Base-by-base conservation (phyloP, 2,329 filamentous ascomycete genomes). In the Kalaharituber pfeilii region DNA sequence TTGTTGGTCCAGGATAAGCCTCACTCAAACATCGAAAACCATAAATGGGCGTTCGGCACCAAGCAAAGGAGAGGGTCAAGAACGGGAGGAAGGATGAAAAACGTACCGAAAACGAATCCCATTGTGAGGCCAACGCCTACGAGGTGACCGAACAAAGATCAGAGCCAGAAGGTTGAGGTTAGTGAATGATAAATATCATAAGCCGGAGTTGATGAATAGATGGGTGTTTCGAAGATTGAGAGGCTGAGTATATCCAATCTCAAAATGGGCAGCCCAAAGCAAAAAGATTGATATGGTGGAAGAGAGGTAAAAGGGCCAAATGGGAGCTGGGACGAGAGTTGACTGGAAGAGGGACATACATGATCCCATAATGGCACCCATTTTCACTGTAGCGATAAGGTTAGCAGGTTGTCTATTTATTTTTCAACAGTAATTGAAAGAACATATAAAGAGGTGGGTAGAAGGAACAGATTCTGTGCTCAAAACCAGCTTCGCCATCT, bases 321-420 rank as follows among this genome's bases (percentile, higher is more conserved):
- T 47, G 18, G 8, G 50, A 52, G n/a, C 20, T 26, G 56, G 33
- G 39, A 11, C 26, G 18, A 52, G 25, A 39, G 13, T 8, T 8
- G 54, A 44, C 53, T 55, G 52, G 78, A n/a, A n/a, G n/a, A n/a
- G n/a, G n/a, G n/a, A n/a, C 87, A 65, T 84, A 96, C 89, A 93
- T 68, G 87, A 86, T 64, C 91, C 91, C 87, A 96, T 96, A 82
- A 98, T 82, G 59, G 84, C 87, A 64, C 91, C 91, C 87, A 96
- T 95, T 75, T 94, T 95, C 69, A 88, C 87, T 94, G 68, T 64
- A 39, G 7, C 8, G 7, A 18, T 39, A 3, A 15, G 15, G 33
- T 39, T 18, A 39, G 33, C 20, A 39, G n/a, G n/a, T n/a, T n/a
- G n/a, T n/a, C n/a, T n/a, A n/a, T n/a, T n/a, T n/a, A n/a, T n/a